Evolutionary conservation across 2,329 filamentous ascomycete genomes (phyloP), one percentile per base, ranked within the genome.

Genomic region (Taxawa tesnikishii): DNA sequence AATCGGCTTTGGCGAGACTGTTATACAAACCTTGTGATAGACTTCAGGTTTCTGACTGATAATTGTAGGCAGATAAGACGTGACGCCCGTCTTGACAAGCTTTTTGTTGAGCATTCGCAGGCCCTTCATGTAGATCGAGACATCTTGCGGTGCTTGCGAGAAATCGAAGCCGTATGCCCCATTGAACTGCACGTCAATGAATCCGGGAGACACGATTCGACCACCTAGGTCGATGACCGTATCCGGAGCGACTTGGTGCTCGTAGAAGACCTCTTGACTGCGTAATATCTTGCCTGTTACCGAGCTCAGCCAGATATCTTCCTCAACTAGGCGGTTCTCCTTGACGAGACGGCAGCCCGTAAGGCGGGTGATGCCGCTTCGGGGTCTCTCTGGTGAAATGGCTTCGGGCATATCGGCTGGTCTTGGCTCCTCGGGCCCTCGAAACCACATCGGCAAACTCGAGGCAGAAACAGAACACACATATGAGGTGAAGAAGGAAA

Each of bases 91-190:
- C 44, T 72, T 61, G 17, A 85, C 68, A 32, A 94, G 65, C 17
- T 70, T 67, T 42, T 65, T 72, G 56, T 90, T 90, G 38, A 88
- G 67, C 36, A 74, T 65, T 41, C 65, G 66, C 30, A 94, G 61
- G n/a, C 73, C 75, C 53, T 83, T 79, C 36, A 72, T 70, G 47
- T 92, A 94, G 31, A 70, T 65, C 17, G 65, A 59, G 56, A 70
- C 73, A 29, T 51, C 46, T 15, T 45, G 33, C n/a, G 81, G 73
- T 7, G 84, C 65, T 1, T 75, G 74, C 3, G 83, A 90, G 55
- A 92, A 94, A 62, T 94, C 88, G 64, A 94, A 92, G 35, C 85
- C 85, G 48, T 85, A 88, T 7, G 82, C 85, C 29, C 87, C 87
- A 49, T 94, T 94, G 44, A 94, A 75, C 56, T 94, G 87, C 32